Evolutionary conservation across 148 eudicot species (phyloP).

Genomic region (Cornus suecica): DNA sequence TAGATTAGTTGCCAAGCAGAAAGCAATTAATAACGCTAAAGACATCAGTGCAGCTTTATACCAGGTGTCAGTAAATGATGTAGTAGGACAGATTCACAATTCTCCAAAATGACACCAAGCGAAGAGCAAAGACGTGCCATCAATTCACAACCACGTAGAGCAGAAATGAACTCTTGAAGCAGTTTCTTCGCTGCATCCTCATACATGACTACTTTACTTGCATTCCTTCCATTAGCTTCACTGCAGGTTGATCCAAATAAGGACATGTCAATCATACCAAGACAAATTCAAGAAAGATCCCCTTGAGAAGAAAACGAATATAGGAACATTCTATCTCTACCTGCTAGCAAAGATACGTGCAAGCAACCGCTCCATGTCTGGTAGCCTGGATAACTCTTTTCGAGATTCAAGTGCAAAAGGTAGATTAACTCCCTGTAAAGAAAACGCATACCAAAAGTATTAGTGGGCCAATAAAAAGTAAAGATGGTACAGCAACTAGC

Average conservation of each 20-base stretch:
- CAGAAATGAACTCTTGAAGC: slow-evolving; percentile 90
- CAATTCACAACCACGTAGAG: slow-evolving; percentile 84
- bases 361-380: slow-evolving; percentile 94
- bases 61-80: slow-evolving; percentile 77
- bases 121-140: slow-evolving; percentile 73
- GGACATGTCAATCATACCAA: background rate
- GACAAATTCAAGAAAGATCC: background rate
- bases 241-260: slow-evolving; percentile 39
- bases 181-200: slow-evolving; percentile 92
- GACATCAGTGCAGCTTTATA: slow-evolving; percentile 24
- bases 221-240: slow-evolving; percentile 91
- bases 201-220: slow-evolving; percentile 76
- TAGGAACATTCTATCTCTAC: slow-evolving; percentile 29
- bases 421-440: slow-evolving; percentile 52
- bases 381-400: slow-evolving; percentile 69
- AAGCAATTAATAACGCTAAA: slow-evolving; percentile 3
- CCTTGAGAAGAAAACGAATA: background rate
- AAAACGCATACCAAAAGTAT: slow-evolving; percentile 26
- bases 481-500: background rate
- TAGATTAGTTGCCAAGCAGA: slow-evolving; percentile 21
- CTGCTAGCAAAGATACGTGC: slow-evolving; percentile 83
- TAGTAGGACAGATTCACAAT: slow-evolving; percentile 53
- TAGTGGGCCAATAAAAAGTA: background rate
- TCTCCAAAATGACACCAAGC: slow-evolving; percentile 58
- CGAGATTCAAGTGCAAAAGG: slow-evolving; percentile 70